Base-by-base conservation (phyloP, 352 stramenopile genomes). In the Phytophthora pluvialis region DNA sequence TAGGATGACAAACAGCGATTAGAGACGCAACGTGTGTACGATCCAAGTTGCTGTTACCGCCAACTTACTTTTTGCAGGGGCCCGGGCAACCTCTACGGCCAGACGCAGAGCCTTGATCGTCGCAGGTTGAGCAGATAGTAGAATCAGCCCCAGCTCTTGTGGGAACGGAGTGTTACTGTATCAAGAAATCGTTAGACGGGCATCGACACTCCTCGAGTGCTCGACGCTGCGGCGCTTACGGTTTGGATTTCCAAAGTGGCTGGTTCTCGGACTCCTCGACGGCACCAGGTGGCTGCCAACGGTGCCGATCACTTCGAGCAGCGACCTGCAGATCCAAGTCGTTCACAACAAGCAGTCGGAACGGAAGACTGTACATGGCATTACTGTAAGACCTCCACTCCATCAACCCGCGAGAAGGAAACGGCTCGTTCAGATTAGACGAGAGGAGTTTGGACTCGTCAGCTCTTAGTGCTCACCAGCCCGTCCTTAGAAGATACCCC, bases 101-200 rank as follows among this genome's bases (percentile, higher is more conserved):
- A 74, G 4, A 5, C 60, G 32, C 9, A 74, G 12, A 31, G 21
- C 38, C 33, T 67, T 70, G 21, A 70, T 33, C 36, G 53, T 56
- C 9, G 28, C 18, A 8, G 44, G 49, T 15, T 58, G 29, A 18
- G 29, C n/a, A 39, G 69, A 69, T 18, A 81, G 40, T 40, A 83
- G 50, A 31, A 72, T 67, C 13, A 83, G 16, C 1, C 59, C 75
- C 26, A 81, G 21, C 31, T 83, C 75, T 6, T 59, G 63, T 13
- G 75, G 70, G 26, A 53, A 67, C 16, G 16, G 3, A 4, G 13
- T 25, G 15, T 59, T 58, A 16, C 66, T 74, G 18, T 26, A 45
- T 18, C 36, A 47, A 44, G 7, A 29, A 55, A 2, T 29, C 5
- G 25, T 55, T 39, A 62, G 13, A 21, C 39, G 26, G n/a, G 2